A percentile compares a stretch with the other conserved stretches of the same genome.
Conservation (phyloP, 192 early-diverging fungal genomes). For the Backusella psychrophila region DNA sequence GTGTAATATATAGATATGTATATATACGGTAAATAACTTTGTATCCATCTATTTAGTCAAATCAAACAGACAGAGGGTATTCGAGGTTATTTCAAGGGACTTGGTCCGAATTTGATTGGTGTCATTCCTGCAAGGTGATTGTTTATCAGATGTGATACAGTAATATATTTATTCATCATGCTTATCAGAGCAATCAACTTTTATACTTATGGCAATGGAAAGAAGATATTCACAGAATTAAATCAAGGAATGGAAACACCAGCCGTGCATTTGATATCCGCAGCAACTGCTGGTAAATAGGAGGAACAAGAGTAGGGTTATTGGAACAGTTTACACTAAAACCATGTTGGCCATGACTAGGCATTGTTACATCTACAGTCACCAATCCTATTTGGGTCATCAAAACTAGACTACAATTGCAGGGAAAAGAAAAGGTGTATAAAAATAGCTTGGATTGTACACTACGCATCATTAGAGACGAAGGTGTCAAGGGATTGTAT, state of each 20-base stretch:
- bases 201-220: slow-evolving; percentile 88
- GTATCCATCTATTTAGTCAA: slow-evolving; percentile 29
- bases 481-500: slow-evolving; percentile 85
- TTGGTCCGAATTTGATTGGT: slow-evolving; percentile 90
- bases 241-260: slow-evolving; percentile 79
- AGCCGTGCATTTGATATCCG: slow-evolving; percentile 69
- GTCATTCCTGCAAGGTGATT: slow-evolving; percentile 88
- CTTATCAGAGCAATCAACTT: slow-evolving; percentile 85
- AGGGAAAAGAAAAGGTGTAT: slow-evolving; percentile 54
- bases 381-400: slow-evolving; percentile 98
- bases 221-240: slow-evolving; percentile 70
- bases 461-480: slow-evolving; percentile 62
- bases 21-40: neutral
- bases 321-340: slow-evolving; percentile 33
- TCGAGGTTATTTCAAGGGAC: slow-evolving; percentile 87
- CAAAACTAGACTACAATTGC: slow-evolving; percentile 94
- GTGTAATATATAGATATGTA: neutral
- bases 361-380: slow-evolving; percentile 71
- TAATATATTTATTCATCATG: neutral
- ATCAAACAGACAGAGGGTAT: slow-evolving; percentile 78
- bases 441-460: slow-evolving; percentile 80
- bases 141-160: neutral
- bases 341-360: slow-evolving; percentile 33
- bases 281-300: slow-evolving; percentile 38
- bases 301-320: neutral